Conservation (phyloP, 2,329 filamentous ascomycete species). For the Dothiorella sarmentorum region DNA sequence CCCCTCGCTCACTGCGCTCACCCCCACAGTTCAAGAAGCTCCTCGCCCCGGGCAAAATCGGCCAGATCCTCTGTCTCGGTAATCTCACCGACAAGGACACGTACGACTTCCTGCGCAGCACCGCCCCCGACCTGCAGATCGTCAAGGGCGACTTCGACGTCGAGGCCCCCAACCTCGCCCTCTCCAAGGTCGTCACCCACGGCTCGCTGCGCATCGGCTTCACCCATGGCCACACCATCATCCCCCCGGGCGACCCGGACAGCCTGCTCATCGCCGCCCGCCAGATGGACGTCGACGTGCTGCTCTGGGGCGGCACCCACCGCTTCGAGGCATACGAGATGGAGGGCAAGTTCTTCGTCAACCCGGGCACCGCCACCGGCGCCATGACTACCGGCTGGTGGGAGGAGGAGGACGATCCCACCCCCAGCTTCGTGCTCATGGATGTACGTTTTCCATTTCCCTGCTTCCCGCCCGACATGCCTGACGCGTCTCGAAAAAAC, state of each 20-base stretch:
- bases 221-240: constrained; percentile 69
- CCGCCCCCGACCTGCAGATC: constrained; percentile 62
- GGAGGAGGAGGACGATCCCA: constrained; percentile 61
- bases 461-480: too few species aligned
- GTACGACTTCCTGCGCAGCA: constrained; percentile 54
- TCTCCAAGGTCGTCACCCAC: constrained; percentile 68
- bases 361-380: constrained; percentile 65
- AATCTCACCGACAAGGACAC: constrained; percentile 58
- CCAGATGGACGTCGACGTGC: constrained; percentile 68
- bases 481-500: constrained; percentile 8
- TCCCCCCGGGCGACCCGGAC: constrained; percentile 65
- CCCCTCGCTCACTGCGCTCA: constrained; percentile 9
- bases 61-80: constrained; percentile 56
- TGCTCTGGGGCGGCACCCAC: constrained; percentile 68
- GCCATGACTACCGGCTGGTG: constrained; percentile 61
- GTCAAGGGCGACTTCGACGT: constrained; percentile 69
- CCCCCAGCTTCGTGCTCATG: constrained; percentile 95
- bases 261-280: constrained; percentile 63
- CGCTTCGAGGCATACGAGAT: constrained; percentile 69
- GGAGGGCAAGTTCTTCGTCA: constrained; percentile 70
- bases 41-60: constrained; percentile 57
- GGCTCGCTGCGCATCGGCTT: constrained; percentile 66
- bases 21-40: constrained; percentile 50
- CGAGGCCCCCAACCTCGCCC: constrained; percentile 61
- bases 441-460: too few species aligned